These are phyloP conservation scores for Clonostachys solani DNA, from an alignment of 2,329 filamentous ascomycete genomes.

Conservation along the genomic window DNA sequence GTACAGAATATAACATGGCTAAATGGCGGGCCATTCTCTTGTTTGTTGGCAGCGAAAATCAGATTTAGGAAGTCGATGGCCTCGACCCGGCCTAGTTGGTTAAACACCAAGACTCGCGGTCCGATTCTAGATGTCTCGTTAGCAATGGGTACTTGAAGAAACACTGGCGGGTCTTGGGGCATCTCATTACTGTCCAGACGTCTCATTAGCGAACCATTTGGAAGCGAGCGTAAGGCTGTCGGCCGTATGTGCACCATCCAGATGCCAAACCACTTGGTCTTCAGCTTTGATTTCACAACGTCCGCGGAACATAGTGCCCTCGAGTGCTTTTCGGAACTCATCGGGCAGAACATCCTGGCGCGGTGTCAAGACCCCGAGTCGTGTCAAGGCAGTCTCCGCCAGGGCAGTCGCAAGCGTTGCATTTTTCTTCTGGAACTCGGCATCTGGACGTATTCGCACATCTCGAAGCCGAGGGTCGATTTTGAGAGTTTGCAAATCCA, in stretches of 20 bases:
- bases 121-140: slow-evolving; percentile 18
- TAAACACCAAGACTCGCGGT: slow-evolving; percentile 71
- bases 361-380: slow-evolving; percentile 28
- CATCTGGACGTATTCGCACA: slow-evolving; percentile 46
- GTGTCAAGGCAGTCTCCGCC: slow-evolving; percentile 42
- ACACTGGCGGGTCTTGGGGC: neutral
- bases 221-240: slow-evolving; percentile 83
- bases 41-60: slow-evolving; percentile 30
- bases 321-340: slow-evolving; percentile 68
- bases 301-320: slow-evolving; percentile 73
- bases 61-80: slow-evolving; percentile 48
- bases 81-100: slow-evolving; percentile 65
- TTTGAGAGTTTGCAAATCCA: slow-evolving; percentile 38
- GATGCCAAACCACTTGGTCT: slow-evolving; percentile 67
- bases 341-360: slow-evolving; percentile 40
- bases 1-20: slow-evolving; percentile 79
- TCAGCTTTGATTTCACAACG: slow-evolving; percentile 64
- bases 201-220: slow-evolving; percentile 69
- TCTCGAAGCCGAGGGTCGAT: slow-evolving; percentile 38
- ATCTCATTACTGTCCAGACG: slow-evolving; percentile 18
- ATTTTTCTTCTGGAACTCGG: slow-evolving; percentile 56
- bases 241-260: slow-evolving; percentile 90
- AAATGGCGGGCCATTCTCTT: slow-evolving; percentile 40
- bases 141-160: neutral
- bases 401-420: slow-evolving; percentile 48